Evolutionary conservation across 345 rosid genomes (phyloP), one percentile per base, ranked within the genome.

Genomic region (Mercurialis annua): DNA sequence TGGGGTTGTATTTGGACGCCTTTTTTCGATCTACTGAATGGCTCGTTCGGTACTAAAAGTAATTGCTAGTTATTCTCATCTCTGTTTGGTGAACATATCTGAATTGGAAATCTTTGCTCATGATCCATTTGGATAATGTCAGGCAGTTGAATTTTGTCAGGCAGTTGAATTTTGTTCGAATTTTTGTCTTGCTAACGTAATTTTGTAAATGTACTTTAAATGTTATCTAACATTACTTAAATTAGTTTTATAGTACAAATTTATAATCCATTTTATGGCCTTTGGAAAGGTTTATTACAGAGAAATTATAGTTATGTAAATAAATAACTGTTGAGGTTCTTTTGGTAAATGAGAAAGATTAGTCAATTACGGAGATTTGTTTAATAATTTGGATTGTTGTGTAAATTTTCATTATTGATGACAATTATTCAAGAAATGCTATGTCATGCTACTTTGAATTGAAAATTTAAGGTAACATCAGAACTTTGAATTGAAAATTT

Each of bases 101-200:
- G 33, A 43, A 42, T 59, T 42, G 54, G 29, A 65, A 53, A 52
- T 46, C 56, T 38, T 61, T 38, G 65, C 49, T 29, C 14, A 24
- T 38, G 24, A 4, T 8, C 18, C 18, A 12, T 34, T 7, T 36
- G 59, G 72, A 66, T 69, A 31, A 65, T 8, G 24, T 50, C 49
- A 16, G 57, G 43, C 42, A 10, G 63, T 52, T 14, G 21, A 51
- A 52, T 44, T 36, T 64, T 20, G 5, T n/a, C 27, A 6, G 6
- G 14, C 3, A 62, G 26, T n/a, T n/a, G n/a, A n/a, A 16, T 50
- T 26, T 38, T 27, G 17, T 16, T 57, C 42, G 23, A 7, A 1
- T 33, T 36, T 24, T 29, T 40, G 36, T 69, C 64, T 58, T 59
- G 47, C 78, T 67, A 75, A 76, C 80, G 65, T 38, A 67, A 56